Percentiles rank a stretch among this genome's conserved stretches.
Evolutionary conservation across 192 early-diverging fungal genomes (phyloP).

Genomic region (Chytriomyces sp.): DNA sequence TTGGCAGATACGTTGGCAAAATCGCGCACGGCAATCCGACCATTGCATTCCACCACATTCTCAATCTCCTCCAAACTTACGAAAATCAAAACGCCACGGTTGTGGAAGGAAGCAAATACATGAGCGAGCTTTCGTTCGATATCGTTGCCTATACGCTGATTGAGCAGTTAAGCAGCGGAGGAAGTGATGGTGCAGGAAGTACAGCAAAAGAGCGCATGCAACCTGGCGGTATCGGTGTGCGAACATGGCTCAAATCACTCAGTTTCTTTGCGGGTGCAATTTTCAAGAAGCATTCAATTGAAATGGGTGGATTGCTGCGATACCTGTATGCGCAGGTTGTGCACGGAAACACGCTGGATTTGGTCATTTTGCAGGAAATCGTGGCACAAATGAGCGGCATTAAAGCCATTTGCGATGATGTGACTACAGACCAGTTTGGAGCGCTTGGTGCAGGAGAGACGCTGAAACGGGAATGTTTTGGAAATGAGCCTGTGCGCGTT

Average conservation of each 20-base stretch:
- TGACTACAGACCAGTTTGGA: constrained; percentile 65
- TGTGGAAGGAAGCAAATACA: constrained; percentile 78
- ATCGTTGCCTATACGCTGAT: constrained; percentile 71
- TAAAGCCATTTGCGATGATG: constrained; percentile 57
- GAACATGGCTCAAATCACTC: constrained; percentile 69
- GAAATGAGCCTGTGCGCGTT: constrained; percentile 55
- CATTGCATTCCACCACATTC: constrained; percentile 70
- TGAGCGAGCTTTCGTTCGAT: constrained; percentile 77
- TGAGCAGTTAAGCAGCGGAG: constrained; percentile 55
- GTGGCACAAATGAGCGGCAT: constrained; percentile 76
- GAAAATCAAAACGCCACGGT: constrained; percentile 76
- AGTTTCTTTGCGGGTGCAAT: constrained; percentile 69
- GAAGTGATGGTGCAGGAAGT: constrained; percentile 38
- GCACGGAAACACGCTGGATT: constrained; percentile 59
- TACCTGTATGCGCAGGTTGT: constrained; percentile 71
- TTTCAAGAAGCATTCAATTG: constrained; percentile 70
- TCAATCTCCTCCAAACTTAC: constrained; percentile 72
- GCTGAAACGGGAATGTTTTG: constrained; percentile 59
- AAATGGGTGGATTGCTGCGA: constrained; percentile 66
- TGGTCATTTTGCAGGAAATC: constrained; percentile 73
- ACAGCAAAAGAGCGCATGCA: constrained; percentile 62
- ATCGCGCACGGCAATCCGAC: constrained; percentile 75
- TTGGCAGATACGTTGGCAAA: constrained; percentile 75
- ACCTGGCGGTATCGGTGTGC: constrained; percentile 63
- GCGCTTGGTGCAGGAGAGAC: constrained; percentile 68